These are phyloP conservation scores for Hyphodiscus hymeniophilus DNA, from an alignment of 495 filamentous ascomycete species.

Conservation along the genomic window DNA sequence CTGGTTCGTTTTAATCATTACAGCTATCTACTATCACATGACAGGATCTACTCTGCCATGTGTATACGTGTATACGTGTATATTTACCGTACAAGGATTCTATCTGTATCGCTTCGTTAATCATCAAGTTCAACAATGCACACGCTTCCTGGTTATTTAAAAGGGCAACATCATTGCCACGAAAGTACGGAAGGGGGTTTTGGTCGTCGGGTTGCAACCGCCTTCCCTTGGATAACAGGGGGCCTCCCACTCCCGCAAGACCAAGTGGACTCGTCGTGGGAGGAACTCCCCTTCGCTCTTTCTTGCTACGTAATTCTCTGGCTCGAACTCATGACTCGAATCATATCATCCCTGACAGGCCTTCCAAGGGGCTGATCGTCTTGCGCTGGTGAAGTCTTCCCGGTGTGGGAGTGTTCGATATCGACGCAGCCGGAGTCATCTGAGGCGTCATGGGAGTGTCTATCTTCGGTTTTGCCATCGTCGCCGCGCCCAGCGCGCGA, in stretches of 20 bases:
- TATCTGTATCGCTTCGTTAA: too few relatives aligned
- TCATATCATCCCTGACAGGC: constrained; percentile 18
- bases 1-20: constrained; percentile 9
- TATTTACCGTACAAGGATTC: too few relatives aligned
- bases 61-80: too few relatives aligned
- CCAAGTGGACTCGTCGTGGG: constrained; percentile 1
- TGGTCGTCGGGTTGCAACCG: too few relatives aligned
- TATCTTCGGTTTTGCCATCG: constrained; percentile 20
- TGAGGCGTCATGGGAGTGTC: constrained; percentile 22
- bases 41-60: constrained; percentile 21
- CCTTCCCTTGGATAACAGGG: too few relatives aligned
- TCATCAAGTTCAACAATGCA: too few relatives aligned
- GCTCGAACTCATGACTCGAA: background rate
- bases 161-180: too few relatives aligned
- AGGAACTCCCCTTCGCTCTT: too few relatives aligned
- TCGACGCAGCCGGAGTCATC: constrained; percentile 17
- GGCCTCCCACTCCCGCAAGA: too few relatives aligned
- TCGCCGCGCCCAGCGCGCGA: constrained; percentile 16
- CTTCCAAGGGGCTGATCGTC: constrained; percentile 13
- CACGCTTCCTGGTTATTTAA: too few relatives aligned
- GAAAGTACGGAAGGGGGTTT: too few relatives aligned
- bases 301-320: too few relatives aligned
- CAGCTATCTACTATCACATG: constrained; percentile 6
- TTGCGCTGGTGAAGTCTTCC: constrained; percentile 5
- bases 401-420: constrained; percentile 17